Evolutionary conservation across 108 stramenopile genomes (phyloP).

Genomic region (Conticribra guillardii): DNA sequence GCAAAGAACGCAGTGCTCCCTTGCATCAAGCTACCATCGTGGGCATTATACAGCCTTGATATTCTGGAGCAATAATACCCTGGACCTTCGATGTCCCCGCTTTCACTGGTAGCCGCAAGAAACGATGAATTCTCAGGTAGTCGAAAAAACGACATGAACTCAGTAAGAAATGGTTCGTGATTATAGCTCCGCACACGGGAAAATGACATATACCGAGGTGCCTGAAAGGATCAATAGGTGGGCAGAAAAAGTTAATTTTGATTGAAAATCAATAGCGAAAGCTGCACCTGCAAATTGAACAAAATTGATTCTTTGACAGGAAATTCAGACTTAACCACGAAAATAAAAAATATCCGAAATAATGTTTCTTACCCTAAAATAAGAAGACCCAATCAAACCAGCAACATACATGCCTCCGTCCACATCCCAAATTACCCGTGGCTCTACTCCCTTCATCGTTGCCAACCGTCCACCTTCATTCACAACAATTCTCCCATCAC

Average conservation of each 20-base stretch:
- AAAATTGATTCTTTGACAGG: too few relatives aligned
- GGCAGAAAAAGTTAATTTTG: neutral
- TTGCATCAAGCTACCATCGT: constrained; percentile 44
- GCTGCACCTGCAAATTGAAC: neutral
- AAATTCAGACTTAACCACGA: too few relatives aligned
- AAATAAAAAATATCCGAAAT: neutral
- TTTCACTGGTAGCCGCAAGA: neutral
- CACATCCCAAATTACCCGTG: constrained; percentile 41
- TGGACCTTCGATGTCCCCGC: constrained; percentile 6
- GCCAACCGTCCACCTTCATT: constrained; percentile 19
- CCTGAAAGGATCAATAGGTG: neutral
- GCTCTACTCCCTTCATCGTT: constrained; percentile 32
- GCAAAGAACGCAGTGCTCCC: constrained; percentile 54
- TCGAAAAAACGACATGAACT: constrained; percentile 42
- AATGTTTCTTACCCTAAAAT: constrained; percentile 28
- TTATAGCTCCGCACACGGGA: constrained; percentile 21
- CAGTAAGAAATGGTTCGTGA: constrained; percentile 34
- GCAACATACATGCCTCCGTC: constrained; percentile 42
- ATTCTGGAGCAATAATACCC: constrained; percentile 46
- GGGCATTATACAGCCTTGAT: constrained; percentile 33
- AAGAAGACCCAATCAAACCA: constrained; percentile 39
- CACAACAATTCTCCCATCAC: constrained; percentile 34
- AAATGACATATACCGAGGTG: constrained; percentile 47
- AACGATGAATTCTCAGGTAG: constrained; percentile 1
- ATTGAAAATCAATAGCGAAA: neutral